Base-by-base conservation (phyloP, 2,329 filamentous ascomycete species). In the Pseudocercospora fijiensis region DNA sequence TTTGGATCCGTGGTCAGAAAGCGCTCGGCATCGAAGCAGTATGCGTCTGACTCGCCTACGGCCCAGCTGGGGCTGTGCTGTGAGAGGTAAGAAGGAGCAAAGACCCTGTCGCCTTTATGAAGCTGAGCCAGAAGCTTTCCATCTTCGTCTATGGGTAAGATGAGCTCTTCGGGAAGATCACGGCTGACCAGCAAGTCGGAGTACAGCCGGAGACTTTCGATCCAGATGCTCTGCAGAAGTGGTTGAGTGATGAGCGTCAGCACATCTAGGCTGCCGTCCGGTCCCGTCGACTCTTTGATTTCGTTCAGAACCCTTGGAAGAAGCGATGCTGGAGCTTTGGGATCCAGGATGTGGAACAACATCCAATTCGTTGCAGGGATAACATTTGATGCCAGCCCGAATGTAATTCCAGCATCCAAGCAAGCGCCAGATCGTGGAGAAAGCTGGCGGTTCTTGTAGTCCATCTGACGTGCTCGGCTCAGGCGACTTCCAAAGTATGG, bases 331-430 rank as follows among this genome's bases (percentile, higher is more conserved):
- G 74, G 66, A 2, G 60, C 69, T 2, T 57, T 53, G 3, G 73
- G 75, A 55, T 74, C 63, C 5, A 75, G 63, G n/a, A 76, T 65
- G 55, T 74, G 68, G 65, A 76, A 69, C 10, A 76, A 59, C 70
- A 76, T 75, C 74, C 74, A 76, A 2, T 68, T 69, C 0, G 74
- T 70, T 7, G 70, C 69, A 10, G 75, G 73, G 18, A 76, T 74
- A 2, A 71, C 72, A 58, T 76, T 76, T 53, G 69, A 73, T 5
- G 63, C 67, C 2, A 75, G 58, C 4, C 71, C 75, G 55, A 76
- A 76, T 0, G 72, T 70, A 16, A 76, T 72, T 20, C 74, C 75
- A 1, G 74, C 16, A 69, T 75, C 73, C 11, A 74, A 47, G 2
- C 61, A 62, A 20, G 71, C 72, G 3, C 61, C 58, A 11, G 69